Percentiles rank a stretch among this genome's conserved stretches.
Conservation (phyloP, 129 eudicot species). For the Pittosporum tobira region DNA sequence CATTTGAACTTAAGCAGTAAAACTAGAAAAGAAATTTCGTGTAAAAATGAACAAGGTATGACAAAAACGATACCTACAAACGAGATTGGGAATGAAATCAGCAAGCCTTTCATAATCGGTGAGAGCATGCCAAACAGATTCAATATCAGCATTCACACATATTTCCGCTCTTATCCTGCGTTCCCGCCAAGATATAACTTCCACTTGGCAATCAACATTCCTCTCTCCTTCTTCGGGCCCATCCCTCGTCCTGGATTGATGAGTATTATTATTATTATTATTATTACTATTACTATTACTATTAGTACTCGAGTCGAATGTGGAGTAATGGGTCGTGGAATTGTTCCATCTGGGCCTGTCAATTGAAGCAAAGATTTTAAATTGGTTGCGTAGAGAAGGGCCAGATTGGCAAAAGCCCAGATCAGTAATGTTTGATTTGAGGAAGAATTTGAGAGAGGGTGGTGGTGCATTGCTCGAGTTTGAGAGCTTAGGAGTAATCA, state of each 20-base stretch:
- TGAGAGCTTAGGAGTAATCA: not conserved
- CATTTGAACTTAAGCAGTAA: too few species aligned
- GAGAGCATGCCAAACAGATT: conserved; percentile 78
- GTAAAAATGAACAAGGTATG: too few species aligned
- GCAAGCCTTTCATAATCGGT: conserved; percentile 96
- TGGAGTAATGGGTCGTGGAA: not conserved
- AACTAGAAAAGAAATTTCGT: too few species aligned
- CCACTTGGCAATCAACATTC: conserved; percentile 72
- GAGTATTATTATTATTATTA: too few species aligned
- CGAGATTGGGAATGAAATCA: conserved; percentile 88
- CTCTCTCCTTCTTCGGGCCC: conserved; percentile 24
- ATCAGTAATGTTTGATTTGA: not conserved
- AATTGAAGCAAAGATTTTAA: not conserved
- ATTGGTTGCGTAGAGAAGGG: conserved; percentile 1
- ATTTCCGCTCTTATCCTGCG: conserved; percentile 64
- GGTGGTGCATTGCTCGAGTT: not conserved
- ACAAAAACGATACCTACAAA: conserved; percentile 40
- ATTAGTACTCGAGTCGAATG: not conserved
- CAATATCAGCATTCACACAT: conserved; percentile 62
- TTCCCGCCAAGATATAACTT: conserved; percentile 85
- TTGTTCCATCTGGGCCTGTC: not conserved
- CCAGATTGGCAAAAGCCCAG: not conserved
- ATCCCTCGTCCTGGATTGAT: not conserved
- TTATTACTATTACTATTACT: not conserved
- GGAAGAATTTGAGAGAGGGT: not conserved